These are phyloP conservation scores for Globisporangium splendens DNA, from an alignment of 352 stramenopile species.

Conservation along the genomic window DNA sequence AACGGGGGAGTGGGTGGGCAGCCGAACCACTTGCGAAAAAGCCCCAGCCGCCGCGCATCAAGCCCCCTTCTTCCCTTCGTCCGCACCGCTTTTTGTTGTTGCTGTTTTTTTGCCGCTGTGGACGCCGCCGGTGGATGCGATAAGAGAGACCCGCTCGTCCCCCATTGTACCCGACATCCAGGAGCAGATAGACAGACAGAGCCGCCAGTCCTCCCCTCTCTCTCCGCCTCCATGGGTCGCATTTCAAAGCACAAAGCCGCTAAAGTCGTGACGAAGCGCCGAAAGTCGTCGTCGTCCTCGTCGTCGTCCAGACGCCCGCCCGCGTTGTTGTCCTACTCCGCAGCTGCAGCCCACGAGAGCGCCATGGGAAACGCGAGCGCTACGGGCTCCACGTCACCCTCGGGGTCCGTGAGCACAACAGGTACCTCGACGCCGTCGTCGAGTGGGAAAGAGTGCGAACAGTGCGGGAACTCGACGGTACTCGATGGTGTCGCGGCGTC, in stretches of 20 bases:
- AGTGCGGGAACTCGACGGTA: constrained; percentile 33
- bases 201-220: neutral
- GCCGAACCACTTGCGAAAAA: constrained; percentile 18
- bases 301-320: too few species aligned
- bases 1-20: constrained; percentile 7
- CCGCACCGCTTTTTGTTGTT: too few species aligned
- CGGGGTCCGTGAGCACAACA: constrained; percentile 13
- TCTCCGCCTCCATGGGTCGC: constrained; percentile 12
- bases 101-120: too few species aligned
- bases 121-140: too few species aligned
- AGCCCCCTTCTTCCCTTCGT: too few species aligned
- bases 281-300: neutral
- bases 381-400: neutral
- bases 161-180: neutral
- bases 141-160: too few species aligned
- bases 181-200: neutral
- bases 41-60: constrained; percentile 6
- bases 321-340: too few species aligned
- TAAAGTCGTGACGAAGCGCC: constrained; percentile 16
- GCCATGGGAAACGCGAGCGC: constrained; percentile 12
- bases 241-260: constrained; percentile 19
- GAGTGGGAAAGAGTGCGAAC: constrained; percentile 43
- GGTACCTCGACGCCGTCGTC: constrained; percentile 19
- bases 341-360: constrained; percentile 1
- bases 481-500: constrained; percentile 31